Conservation (phyloP, 2,329 filamentous ascomycete species). For the Aspergillus viridinutans region DNA sequence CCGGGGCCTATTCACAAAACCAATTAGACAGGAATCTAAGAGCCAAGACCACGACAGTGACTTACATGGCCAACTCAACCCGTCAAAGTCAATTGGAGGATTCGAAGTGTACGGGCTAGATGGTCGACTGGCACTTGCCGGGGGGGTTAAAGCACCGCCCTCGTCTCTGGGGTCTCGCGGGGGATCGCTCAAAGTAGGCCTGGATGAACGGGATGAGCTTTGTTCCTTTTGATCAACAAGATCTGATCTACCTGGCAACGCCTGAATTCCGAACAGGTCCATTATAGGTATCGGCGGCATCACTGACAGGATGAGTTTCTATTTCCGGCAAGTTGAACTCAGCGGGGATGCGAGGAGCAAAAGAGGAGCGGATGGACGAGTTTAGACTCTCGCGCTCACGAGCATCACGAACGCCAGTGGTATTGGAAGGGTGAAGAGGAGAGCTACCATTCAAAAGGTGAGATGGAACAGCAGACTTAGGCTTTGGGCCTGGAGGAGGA, state of each 20-base stretch:
- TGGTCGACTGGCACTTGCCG: conserved; percentile 48
- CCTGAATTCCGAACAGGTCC: conserved; percentile 15
- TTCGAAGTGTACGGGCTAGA: conserved; percentile 48
- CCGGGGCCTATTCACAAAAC: conserved; percentile 35
- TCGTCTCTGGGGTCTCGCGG: conserved; percentile 53
- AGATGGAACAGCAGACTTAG: conserved; percentile 51
- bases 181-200: conserved; percentile 43
- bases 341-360: conserved; percentile 38
- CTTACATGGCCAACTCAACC: conserved; percentile 51
- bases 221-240: not conserved
- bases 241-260: conserved; percentile 22
- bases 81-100: conserved; percentile 50
- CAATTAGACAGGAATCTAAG: conserved; percentile 6
- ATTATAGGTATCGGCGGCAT: conserved; percentile 14
- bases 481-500: conserved; percentile 42
- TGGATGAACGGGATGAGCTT: conserved; percentile 7
- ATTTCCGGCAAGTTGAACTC: conserved; percentile 26
- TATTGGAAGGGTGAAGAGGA: conserved; percentile 45
- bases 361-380: conserved; percentile 57
- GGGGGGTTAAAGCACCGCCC: conserved; percentile 47
- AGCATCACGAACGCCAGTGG: conserved; percentile 44
- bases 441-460: conserved; percentile 55
- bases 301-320: conserved; percentile 11
- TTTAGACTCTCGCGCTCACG: conserved; percentile 56
- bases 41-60: conserved; percentile 8